A percentile compares a stretch with the other conserved stretches of the same genome.
Conservation (phyloP, 345 rosid genomes). For the Acer campestre region DNA sequence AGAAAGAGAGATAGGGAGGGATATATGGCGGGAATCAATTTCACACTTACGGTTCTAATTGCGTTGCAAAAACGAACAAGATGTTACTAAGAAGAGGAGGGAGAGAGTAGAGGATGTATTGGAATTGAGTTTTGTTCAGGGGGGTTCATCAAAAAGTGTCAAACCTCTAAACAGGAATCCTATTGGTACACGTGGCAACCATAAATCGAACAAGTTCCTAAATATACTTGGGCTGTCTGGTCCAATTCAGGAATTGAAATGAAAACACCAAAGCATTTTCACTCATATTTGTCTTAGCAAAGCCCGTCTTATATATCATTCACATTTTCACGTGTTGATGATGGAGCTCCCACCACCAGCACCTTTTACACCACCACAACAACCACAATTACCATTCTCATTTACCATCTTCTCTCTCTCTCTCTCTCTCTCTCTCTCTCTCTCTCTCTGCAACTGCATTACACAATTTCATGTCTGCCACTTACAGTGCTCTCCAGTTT, state of each 20-base stretch:
- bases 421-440: conserved; percentile 7
- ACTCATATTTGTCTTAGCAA: conserved; percentile 51
- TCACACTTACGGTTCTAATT: conserved; percentile 36
- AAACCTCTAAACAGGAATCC: conserved; percentile 22
- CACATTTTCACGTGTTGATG: conserved; percentile 58
- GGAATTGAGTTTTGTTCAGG: conserved; percentile 17
- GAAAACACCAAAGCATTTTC: conserved; percentile 49
- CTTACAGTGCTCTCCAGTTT: conserved; percentile 39
- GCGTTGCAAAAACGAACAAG: conserved; percentile 34
- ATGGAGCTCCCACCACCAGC: conserved; percentile 68
- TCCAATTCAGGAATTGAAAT: conserved; percentile 51
- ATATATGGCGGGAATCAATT: conserved; percentile 40
- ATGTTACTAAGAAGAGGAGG: too few species aligned
- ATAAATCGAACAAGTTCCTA: conserved; percentile 26
- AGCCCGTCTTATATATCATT: conserved; percentile 37
- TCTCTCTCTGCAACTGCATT: conserved; percentile 40
- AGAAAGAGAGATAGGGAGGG: conserved; percentile 11
- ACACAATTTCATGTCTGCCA: conserved; percentile 67
- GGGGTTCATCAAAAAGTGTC: background rate
- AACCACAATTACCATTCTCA: conserved; percentile 31
- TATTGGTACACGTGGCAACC: conserved; percentile 70
- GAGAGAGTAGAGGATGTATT: background rate
- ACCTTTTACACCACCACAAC: conserved; percentile 36
- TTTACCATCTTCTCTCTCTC: conserved; percentile 26
- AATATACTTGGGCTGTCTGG: conserved; percentile 44